Evolutionary conservation across 805 yeast species (phyloP), one percentile per base, ranked within the genome.

Genomic region (Candida nonsorbophila): DNA sequence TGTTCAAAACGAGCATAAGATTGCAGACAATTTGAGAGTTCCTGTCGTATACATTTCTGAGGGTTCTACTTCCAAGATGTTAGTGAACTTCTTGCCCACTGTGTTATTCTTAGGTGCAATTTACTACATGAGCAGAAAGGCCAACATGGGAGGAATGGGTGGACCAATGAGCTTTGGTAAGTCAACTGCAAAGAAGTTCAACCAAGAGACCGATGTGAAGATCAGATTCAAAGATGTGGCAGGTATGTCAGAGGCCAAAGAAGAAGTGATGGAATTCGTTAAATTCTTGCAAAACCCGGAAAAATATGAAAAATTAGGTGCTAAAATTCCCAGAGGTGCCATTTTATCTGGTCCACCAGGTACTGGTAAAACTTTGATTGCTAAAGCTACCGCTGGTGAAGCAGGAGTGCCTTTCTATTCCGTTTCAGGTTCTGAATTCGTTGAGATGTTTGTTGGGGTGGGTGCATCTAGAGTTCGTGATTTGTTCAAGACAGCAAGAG

Each of bases 361-460:
- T 67, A 87, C 97, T 3, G 97, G 97, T 75, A 87, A 87, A 57
- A 87, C 97, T 0, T 60, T 87, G 39, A 62, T 87, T 33, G 96
- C 96, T 14, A 86, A 84, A 55, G 96, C 96, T 8, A 87, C 96
- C 15, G 97, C 96, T 3, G 96, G 97, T 44, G 96, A 87, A 55
- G 95, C 96, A 2, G 92, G 85, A 28, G 97, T 87, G 29, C 95
- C 97, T 15, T 87, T 87, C 54, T 77, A 77, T 41, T 79, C 92
- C 14, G 95, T 87, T 5, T 82, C 94, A 1, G 96, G 95, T 45
- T 85, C 95, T 9, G 96, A 87, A 53, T 87, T 87, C 44, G 94
- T 86, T n/a, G 95, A 87, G 56, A 87, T 87, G 95, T 87, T 84
- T 66, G 94, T 84, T 13, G 96, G 96, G 61, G 95, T 87, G 15